Percentiles rank a stretch among this genome's conserved stretches.
These are phyloP conservation scores for Vanrija humicola DNA, from an alignment of 1,284 basidiomycete genomes.

Conservation along the genomic window DNA sequence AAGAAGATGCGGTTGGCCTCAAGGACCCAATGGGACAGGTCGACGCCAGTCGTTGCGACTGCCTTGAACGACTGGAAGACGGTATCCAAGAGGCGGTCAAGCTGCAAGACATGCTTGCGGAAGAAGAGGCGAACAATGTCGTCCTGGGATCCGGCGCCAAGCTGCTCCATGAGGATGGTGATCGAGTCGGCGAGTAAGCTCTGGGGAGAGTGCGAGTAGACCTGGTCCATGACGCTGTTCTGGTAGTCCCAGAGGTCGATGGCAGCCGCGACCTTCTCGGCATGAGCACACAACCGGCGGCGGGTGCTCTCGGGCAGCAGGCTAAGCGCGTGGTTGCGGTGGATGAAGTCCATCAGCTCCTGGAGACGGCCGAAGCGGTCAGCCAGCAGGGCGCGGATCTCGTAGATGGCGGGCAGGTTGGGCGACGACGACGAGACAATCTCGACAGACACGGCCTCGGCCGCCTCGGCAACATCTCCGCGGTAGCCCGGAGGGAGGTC, in stretches of 20 bases:
- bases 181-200: conserved; percentile 50
- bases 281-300: conserved; percentile 73
- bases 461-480: conserved; percentile 53
- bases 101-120: conserved; percentile 58
- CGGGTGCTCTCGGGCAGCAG: conserved; percentile 77
- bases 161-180: conserved; percentile 30
- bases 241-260: conserved; percentile 79
- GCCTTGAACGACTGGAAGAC: conserved; percentile 35
- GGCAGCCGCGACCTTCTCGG: conserved; percentile 80
- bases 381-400: conserved; percentile 73
- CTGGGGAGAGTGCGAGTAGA: conserved; percentile 30
- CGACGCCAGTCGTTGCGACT: conserved; percentile 20
- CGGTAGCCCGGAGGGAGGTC: conserved; percentile 47
- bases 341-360: conserved; percentile 82
- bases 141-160: conserved; percentile 56
- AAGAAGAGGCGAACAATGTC: conserved; percentile 85
- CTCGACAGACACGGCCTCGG: conserved; percentile 51
- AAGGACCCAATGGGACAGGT: conserved; percentile 54
- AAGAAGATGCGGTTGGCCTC: conserved; percentile 71
- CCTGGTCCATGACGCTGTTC: conserved; percentile 54
- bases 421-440: conserved; percentile 60
- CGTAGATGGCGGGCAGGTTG: conserved; percentile 70
- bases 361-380: conserved; percentile 70
- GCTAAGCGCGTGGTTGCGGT: conserved; percentile 70
- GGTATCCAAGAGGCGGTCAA: conserved; percentile 42